Evolutionary conservation across 169 alveolate genomes (phyloP), one percentile per base, ranked within the genome.

Genomic region (Plasmodium adleri): DNA sequence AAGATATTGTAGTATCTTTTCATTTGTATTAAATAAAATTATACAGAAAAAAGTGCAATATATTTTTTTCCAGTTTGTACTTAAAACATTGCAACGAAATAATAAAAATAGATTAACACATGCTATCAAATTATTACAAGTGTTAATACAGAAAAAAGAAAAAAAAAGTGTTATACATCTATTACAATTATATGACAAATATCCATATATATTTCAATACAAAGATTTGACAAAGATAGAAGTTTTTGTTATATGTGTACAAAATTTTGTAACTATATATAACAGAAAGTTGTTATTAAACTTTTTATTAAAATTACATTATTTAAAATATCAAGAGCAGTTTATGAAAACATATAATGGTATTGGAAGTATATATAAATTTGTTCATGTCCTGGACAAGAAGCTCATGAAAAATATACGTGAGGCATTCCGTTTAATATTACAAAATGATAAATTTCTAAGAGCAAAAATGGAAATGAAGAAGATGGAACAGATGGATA

Each of bases 261-360:
- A 76, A 17, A 64, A 64, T 54, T 76, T 76, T 50, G 22, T 76
- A 2, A 47, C 26, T 59, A 13, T 66, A 1, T 76, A 66, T n/a
- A 76, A 76, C 50, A 76, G 63, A 76, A 76, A 76, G 50, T 49
- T 49, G 67, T 50, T 76, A 49, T 43, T 76, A 15, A 76, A 76
- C 58, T 76, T 76, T 63, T 39, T 76, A 13, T 56, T 76, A 50
- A 76, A 63, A 43, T 45, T 76, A 4, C 76, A 76, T 10, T 58
- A 49, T 50, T 17, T 76, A 10, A 63, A 50, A 76, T 63, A 76
- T 76, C 66, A 76, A 50, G 88, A 63, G 28, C 22, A 22, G 15
- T 10, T 76, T 56, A 54, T 76, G 12, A 76, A 76, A 3, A 75
- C 74, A 32, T 76, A 63, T 22, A 76, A 6, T 12, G 63, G 88